Evolutionary conservation across 768 basidiomycete species (phyloP).

Genomic region (Kwoniella shandongensis): DNA sequence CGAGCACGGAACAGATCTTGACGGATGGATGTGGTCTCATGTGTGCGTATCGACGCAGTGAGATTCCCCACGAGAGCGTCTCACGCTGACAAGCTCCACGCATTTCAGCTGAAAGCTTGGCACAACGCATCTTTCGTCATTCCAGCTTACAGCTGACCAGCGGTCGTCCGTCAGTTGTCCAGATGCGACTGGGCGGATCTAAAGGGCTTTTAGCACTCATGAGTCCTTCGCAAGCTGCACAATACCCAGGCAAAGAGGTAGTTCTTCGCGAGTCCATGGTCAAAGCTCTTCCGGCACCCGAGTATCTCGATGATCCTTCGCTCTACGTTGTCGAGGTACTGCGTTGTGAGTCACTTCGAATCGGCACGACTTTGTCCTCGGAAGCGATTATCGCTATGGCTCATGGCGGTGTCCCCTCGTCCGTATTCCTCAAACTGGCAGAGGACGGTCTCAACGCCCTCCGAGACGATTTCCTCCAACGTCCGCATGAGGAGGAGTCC

Average conservation of each 20-base stretch:
- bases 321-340: conserved; percentile 32
- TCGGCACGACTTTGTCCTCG: conserved; percentile 24
- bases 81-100: neutral
- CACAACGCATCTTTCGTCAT: conserved; percentile 18
- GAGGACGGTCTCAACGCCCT: conserved; percentile 24
- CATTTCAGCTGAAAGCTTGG: conserved; percentile 28
- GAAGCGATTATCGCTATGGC: conserved; percentile 39
- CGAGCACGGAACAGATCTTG: conserved; percentile 37
- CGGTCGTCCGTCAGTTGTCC: conserved; percentile 33
- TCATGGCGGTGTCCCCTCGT: conserved; percentile 32
- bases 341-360: conserved; percentile 24
- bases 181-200: conserved; percentile 38
- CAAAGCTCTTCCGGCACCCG: conserved; percentile 24
- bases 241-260: conserved; percentile 29
- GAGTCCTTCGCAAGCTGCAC: conserved; percentile 19
- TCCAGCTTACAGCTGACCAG: conserved; percentile 2
- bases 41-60: conserved; percentile 25
- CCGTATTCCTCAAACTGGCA: conserved; percentile 20
- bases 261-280: conserved; percentile 42
- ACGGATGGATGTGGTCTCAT: conserved; percentile 48
- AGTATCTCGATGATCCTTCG: conserved; percentile 27
- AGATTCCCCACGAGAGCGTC: neutral
- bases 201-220: conserved; percentile 45
- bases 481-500: conserved; percentile 6
- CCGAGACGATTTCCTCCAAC: conserved; percentile 16